Percentiles rank a stretch among this genome's conserved stretches.
These are phyloP conservation scores for Neopestalotiopsis sp. DNA, from an alignment of 2,329 filamentous ascomycete species.

Conservation along the genomic window DNA sequence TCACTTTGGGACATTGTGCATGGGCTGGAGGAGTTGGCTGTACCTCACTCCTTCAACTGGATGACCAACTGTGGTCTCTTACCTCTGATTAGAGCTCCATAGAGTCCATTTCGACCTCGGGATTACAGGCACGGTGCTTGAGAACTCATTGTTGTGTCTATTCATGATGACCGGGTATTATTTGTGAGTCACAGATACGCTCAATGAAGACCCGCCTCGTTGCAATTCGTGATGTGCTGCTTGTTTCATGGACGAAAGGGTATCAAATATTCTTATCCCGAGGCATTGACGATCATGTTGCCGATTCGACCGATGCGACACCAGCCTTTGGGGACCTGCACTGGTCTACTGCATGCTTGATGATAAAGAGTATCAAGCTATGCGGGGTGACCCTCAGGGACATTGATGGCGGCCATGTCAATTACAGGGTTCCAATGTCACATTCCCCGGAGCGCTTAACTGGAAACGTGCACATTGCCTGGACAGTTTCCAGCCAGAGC, in stretches of 20 bases:
- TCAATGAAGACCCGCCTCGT: no score
- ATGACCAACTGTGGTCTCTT: no score
- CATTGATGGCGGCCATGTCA: background rate
- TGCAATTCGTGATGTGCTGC: background rate
- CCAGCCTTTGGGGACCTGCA: background rate
- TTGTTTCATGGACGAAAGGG: background rate
- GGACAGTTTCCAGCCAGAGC: no score
- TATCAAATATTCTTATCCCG: background rate
- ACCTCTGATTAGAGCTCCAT: no score
- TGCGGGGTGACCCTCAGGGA: background rate
- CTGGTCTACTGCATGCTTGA: background rate
- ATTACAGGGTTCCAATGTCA: background rate
- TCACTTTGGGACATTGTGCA: no score
- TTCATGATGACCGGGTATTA: no score
- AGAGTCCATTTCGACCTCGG: no score
- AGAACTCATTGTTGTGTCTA: no score
- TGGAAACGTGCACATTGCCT: background rate
- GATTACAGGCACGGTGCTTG: no score
- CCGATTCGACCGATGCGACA: background rate
- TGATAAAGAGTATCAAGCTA: background rate
- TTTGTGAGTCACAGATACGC: no score
- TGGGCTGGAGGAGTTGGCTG: no score
- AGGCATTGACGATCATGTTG: background rate
- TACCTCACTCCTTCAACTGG: no score
- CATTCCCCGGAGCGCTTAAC: background rate